Percentiles rank a stretch among this genome's conserved stretches.
Conservation (phyloP, 169 alveolate species). For the Cryptosporidium parvum region DNA sequence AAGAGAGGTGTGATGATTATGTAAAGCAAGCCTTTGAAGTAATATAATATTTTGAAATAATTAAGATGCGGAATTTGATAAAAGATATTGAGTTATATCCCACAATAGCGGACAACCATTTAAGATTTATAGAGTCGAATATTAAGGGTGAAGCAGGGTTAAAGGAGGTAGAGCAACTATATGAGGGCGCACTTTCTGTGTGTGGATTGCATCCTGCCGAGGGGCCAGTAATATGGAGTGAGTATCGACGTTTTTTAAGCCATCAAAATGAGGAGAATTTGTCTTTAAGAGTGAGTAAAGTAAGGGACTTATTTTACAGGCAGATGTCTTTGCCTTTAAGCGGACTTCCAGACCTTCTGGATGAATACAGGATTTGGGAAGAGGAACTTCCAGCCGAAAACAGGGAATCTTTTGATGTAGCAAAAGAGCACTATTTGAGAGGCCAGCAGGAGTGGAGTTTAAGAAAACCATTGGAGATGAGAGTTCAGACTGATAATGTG, state of each 20-base stretch:
- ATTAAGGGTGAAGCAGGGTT: background rate
- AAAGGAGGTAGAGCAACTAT: slow-evolving; percentile 20
- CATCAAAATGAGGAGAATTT: background rate
- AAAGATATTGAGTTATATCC: slow-evolving; percentile 53
- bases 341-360: slow-evolving; percentile 79
- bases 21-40: background rate
- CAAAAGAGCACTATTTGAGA: slow-evolving; percentile 29
- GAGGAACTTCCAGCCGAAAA: slow-evolving; percentile 51
- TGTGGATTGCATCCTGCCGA: slow-evolving; percentile 75
- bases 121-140: slow-evolving; percentile 40
- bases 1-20: background rate
- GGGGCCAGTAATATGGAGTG: slow-evolving; percentile 73
- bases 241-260: slow-evolving; percentile 23
- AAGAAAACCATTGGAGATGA: slow-evolving; percentile 67
- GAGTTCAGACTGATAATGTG: slow-evolving; percentile 67
- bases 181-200: slow-evolving; percentile 67
- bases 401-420: slow-evolving; percentile 32
- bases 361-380: slow-evolving; percentile 79
- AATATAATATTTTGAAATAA: background rate
- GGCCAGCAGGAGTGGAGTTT: slow-evolving; percentile 70
- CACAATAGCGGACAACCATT: slow-evolving; percentile 65
- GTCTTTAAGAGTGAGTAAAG: slow-evolving; percentile 36
- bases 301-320: slow-evolving; percentile 76
- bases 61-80: slow-evolving; percentile 1
- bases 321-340: slow-evolving; percentile 79